A percentile compares a stretch with the other conserved stretches of the same genome.
phyloP scores from a whole-genome alignment of 1,139 yeast species.

The Sugiyamaella novakii region DNA sequence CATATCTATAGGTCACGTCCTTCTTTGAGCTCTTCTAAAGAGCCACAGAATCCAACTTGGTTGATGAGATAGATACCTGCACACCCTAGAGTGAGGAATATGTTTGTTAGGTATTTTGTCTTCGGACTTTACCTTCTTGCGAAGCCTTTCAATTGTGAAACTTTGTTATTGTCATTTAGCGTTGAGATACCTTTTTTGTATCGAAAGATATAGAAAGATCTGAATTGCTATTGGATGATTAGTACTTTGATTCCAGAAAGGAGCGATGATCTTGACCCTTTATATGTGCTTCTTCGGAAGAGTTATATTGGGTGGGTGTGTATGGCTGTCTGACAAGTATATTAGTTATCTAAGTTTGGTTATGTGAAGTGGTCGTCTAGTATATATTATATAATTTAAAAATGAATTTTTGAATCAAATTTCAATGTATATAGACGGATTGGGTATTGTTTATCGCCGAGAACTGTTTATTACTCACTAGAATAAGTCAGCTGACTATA shows the following conservation, averaged over 20 bases:
- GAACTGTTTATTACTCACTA: too few relatives aligned
- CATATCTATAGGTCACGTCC: slow-evolving; percentile 96
- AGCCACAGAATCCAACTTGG: slow-evolving; percentile 99
- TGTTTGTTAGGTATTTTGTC: slow-evolving; percentile 27
- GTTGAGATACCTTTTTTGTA: slow-evolving; percentile 91
- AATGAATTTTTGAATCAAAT: too few relatives aligned
- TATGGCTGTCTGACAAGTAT: slow-evolving; percentile 99
- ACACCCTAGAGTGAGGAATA: slow-evolving; percentile 85
- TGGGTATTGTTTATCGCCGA: too few relatives aligned
- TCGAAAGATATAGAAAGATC: slow-evolving; percentile 54
- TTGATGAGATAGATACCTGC: slow-evolving; percentile 98
- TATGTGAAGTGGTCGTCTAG: slow-evolving; percentile 11
- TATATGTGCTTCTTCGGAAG: slow-evolving; percentile 85
- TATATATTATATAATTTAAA: too few relatives aligned
- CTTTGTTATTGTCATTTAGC: slow-evolving; percentile 71
- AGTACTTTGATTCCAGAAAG: slow-evolving; percentile 38
- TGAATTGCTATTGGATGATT: slow-evolving; percentile 33
- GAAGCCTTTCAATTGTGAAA: slow-evolving; percentile 25
- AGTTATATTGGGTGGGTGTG: slow-evolving; percentile 90
- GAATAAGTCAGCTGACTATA: too few relatives aligned
- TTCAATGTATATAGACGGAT: too few relatives aligned
- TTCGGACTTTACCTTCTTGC: slow-evolving; percentile 33
- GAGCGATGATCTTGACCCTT: slow-evolving; percentile 99
- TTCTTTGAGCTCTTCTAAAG: slow-evolving; percentile 97
- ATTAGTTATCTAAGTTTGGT: slow-evolving; percentile 9